Conservation (phyloP, 2,329 filamentous ascomycete species). For the Colletotrichum higginsianum region DNA sequence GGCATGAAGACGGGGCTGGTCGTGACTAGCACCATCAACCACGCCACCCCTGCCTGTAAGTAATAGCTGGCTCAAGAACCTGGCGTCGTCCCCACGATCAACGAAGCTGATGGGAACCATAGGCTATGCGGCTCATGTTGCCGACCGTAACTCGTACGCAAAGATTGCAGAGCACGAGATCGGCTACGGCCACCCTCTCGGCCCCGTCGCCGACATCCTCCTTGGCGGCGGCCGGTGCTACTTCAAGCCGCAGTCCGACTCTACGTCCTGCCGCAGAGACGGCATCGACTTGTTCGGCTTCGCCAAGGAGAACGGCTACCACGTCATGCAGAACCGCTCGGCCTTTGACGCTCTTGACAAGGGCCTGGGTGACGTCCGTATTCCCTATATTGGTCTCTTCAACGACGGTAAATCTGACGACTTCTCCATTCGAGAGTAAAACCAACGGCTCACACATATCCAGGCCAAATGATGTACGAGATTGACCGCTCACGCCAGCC, state of each 20-base stretch:
- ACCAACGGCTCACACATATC: not conserved
- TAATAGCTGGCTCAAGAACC: not conserved
- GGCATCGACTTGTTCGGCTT: conserved; percentile 54
- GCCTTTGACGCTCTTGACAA: conserved; percentile 52
- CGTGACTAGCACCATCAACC: conserved; percentile 58
- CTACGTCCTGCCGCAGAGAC: conserved; percentile 55
- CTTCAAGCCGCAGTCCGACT: conserved; percentile 56
- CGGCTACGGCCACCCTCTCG: conserved; percentile 56
- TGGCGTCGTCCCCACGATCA: not conserved
- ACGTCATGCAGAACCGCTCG: conserved; percentile 53
- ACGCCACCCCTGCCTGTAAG: conserved; percentile 50
- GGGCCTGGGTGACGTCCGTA: conserved; percentile 47
- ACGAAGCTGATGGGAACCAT: not conserved
- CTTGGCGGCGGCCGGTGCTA: conserved; percentile 58
- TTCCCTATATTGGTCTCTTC: conserved; percentile 58
- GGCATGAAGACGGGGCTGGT: conserved; percentile 59
- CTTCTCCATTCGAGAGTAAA: not conserved
- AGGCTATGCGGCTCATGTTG: conserved; percentile 53
- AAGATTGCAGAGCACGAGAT: conserved; percentile 57
- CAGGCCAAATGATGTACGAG: conserved; percentile 51
- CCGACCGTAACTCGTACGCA: conserved; percentile 51
- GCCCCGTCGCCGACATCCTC: conserved; percentile 55
- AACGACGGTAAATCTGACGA: conserved; percentile 47
- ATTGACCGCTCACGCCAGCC: conserved; percentile 51
- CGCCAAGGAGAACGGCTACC: conserved; percentile 53